Evolutionary conservation across 805 yeast genomes (phyloP).

Genomic region (Metschnikowia arizonensis): DNA sequence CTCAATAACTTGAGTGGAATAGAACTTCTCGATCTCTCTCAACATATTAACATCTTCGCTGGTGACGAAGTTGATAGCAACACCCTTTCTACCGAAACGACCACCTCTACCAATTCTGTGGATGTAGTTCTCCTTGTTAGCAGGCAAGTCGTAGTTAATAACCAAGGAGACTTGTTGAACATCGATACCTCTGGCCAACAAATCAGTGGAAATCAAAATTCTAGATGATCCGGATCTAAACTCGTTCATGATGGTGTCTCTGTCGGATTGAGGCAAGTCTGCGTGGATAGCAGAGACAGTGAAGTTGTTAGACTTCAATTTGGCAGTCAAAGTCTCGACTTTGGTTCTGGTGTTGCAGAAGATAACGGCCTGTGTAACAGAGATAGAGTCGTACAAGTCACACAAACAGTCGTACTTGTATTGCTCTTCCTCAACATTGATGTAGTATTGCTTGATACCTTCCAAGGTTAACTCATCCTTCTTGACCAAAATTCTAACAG

Average conservation of each 20-base stretch:
- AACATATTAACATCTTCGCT: slow-evolving; percentile 67
- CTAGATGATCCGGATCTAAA: slow-evolving; percentile 93
- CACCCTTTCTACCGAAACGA: slow-evolving; percentile 98
- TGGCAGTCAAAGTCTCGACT: slow-evolving; percentile 83
- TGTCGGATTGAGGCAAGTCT: slow-evolving; percentile 89
- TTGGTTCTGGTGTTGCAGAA: slow-evolving; percentile 95
- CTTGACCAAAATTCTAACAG: slow-evolving; percentile 90
- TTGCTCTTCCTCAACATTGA: slow-evolving; percentile 87
- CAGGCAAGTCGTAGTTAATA: slow-evolving; percentile 89
- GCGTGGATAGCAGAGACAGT: slow-evolving; percentile 95
- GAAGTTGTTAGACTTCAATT: slow-evolving; percentile 73
- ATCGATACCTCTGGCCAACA: slow-evolving; percentile 73
- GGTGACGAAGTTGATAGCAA: slow-evolving; percentile 91
- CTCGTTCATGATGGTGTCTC: slow-evolving; percentile 93
- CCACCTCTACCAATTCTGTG: slow-evolving; percentile 99
- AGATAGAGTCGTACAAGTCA: slow-evolving; percentile 90
- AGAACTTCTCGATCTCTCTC: slow-evolving; percentile 85
- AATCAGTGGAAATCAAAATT: slow-evolving; percentile 88
- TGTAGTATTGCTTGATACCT: slow-evolving; percentile 90
- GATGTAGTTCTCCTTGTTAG: slow-evolving; percentile 86
- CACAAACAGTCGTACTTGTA: slow-evolving; percentile 93
- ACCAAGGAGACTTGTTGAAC: slow-evolving; percentile 96
- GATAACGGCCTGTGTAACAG: slow-evolving; percentile 95
- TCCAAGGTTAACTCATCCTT: slow-evolving; percentile 93
- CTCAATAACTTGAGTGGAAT: slow-evolving; percentile 85